A percentile compares a stretch with the other conserved stretches of the same genome.
phyloP scores from a whole-genome alignment of 805 yeast species.

The Ogataea henricii region DNA sequence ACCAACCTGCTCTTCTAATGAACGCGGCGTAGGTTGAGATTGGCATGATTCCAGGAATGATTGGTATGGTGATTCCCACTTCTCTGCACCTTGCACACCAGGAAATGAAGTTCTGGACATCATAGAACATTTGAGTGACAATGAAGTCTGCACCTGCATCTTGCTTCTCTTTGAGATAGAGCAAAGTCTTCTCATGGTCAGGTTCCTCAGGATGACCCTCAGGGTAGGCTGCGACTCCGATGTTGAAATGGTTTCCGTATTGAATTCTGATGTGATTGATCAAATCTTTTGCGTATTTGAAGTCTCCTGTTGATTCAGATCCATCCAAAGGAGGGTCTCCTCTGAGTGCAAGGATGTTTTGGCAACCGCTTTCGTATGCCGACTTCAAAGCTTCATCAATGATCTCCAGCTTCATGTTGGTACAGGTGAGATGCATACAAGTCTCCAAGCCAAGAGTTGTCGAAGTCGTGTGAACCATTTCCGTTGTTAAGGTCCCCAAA shows the following conservation, averaged over 20 bases:
- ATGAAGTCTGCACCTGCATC: conserved; percentile 95
- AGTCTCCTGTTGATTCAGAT: conserved; percentile 77
- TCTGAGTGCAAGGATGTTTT: conserved; percentile 88
- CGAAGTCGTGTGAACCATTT: conserved; percentile 88
- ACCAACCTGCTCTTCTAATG: conserved; percentile 93
- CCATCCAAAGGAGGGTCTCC: conserved; percentile 92
- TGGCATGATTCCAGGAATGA: conserved; percentile 98
- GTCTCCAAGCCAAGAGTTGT: conserved; percentile 90
- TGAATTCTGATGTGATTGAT: conserved; percentile 70
- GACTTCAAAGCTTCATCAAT: conserved; percentile 83
- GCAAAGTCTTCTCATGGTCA: conserved; percentile 52
- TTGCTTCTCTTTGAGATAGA: conserved; percentile 78
- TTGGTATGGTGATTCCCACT: conserved; percentile 77
- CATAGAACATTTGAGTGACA: conserved; percentile 97
- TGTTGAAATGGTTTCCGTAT: conserved; percentile 87
- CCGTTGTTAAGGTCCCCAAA: conserved; percentile 78
- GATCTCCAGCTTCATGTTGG: conserved; percentile 81
- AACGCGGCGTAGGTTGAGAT: conserved; percentile 93
- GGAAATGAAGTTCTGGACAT: conserved; percentile 75
- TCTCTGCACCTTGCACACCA: conserved; percentile 79
- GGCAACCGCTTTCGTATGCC: conserved; percentile 92
- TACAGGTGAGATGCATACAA: conserved; percentile 97
- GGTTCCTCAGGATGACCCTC: conserved; percentile 95
- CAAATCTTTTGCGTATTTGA: conserved; percentile 85
- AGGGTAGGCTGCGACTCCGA: conserved; percentile 97